Conservation (phyloP, 2,329 filamentous ascomycete genomes). For the Dactylonectria estremocensis region DNA sequence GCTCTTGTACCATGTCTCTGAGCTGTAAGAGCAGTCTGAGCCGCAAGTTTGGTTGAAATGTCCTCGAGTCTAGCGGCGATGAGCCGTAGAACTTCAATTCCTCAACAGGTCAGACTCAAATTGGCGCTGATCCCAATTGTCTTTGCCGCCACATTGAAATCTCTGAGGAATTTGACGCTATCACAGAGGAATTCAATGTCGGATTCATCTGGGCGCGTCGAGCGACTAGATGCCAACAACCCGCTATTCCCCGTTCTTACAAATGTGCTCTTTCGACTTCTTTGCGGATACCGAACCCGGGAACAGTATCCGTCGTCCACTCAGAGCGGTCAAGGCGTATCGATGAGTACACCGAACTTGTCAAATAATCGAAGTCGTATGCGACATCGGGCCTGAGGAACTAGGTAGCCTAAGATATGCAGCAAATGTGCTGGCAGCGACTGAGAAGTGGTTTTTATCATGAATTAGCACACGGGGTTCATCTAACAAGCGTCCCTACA, state of each 20-base stretch:
- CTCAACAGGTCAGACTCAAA: slow-evolving; percentile 54
- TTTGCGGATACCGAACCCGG: not conserved
- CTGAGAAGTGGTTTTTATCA: not conserved
- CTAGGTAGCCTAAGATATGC: too few relatives aligned
- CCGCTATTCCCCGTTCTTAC: not conserved
- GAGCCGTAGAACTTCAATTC: slow-evolving; percentile 54
- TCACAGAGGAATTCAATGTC: slow-evolving; percentile 26
- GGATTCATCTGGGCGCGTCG: not conserved
- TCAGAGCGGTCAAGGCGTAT: not conserved
- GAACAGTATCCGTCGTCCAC: not conserved
- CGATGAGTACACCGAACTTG: not conserved
- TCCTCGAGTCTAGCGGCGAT: slow-evolving; percentile 54
- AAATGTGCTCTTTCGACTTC: not conserved
- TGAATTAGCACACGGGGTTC: not conserved
- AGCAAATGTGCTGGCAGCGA: too few relatives aligned
- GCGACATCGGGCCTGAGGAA: too few relatives aligned
- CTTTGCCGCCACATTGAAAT: slow-evolving; percentile 43
- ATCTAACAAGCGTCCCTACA: not conserved
- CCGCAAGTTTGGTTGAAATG: slow-evolving; percentile 51
- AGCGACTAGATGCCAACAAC: not conserved
- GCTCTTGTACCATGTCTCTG: slow-evolving; percentile 56
- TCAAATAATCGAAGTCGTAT: too few relatives aligned
- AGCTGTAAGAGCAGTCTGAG: slow-evolving; percentile 54
- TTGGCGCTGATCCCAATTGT: slow-evolving; percentile 53
- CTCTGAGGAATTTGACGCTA: not conserved